Base-by-base conservation (phyloP, 768 basidiomycete species). In the Leucocoprinus birnbaumii region DNA sequence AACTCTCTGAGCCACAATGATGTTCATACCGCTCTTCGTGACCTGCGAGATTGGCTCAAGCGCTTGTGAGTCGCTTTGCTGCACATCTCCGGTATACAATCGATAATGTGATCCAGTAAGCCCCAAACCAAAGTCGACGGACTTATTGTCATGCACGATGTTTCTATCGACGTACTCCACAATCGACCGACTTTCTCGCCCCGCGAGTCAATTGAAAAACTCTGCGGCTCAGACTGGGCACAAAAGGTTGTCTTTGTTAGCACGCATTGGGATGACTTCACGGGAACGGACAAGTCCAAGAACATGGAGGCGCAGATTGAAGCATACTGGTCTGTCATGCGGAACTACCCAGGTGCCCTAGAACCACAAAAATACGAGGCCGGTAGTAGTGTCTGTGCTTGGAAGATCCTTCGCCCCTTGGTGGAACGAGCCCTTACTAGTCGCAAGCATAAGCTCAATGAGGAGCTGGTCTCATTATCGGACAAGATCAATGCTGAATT, bases 71-170 rank as follows among this genome's bases (percentile, higher is more conserved):
- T 55, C 31, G n/a, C 7, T 11, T 10, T 16, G n/a, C 14, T 19
- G n/a, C 8, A 1, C 8, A 11, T 26, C 19, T 27, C 5, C 27
- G 4, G 1, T 16, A 9, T n/a, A n/a, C n/a, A n/a, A n/a, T 40
- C 14, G 8, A 27, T 41, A 8, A 25, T 38, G n/a, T n/a, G 14
- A 4, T 7, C 3, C n/a, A 55, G 53, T 9, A 55, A 55, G 26
- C 45, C 53, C 19, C 4, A 41, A 4, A 41, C 24, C 5, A 19
- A 48, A 26, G 35, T 55, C 14, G 46, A 55, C 35, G 46, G 46
- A 16, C 45, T 55, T 9, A 40, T 55, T 27, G 40, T 48, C 37
- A 48, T 55, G 53, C 45, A 55, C 2, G 48, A 42, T 18, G 47
- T 48, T 14, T 48, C 3, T 9, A 11, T 6, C n/a, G 21, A 26